Base-by-base conservation (phyloP, 1,284 basidiomycete species). In the Ustanciosporium gigantosporum region DNA sequence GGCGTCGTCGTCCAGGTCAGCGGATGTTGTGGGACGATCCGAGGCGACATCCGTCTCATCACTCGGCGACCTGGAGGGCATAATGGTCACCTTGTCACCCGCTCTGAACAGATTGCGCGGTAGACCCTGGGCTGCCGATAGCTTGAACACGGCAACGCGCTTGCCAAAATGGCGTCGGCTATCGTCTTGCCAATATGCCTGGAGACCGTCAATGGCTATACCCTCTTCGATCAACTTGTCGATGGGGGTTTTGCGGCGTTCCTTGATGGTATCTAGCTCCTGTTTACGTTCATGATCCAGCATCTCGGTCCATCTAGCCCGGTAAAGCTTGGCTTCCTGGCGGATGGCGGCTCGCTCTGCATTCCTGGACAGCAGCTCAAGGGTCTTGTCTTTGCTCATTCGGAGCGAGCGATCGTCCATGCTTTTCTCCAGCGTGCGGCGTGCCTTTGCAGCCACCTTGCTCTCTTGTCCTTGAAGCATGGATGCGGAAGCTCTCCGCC, bases 141-240 rank as follows among this genome's bases (percentile, higher is more conserved):
- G 52, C 41, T 71, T 71, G 37, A 75, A 75, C 16, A 73, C 66
- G 16, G 62, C 73, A 19, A 66, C 53, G 15, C 50, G 42, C 36
- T 70, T 68, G 36, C 68, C 70, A 50, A 65, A 69, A 32, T 67
- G 64, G 24, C 62, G 59, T 5, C 41, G 45, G 25, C 43, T 61
- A 31, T 57, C 46, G 20, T 55, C 53, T 29, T 70, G 70, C 73
- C 73, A 75, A 36, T 73, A 75, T 2, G 58, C 73, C 44, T 65
- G 60, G 36, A 75, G 53, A 2, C 61, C 68, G 16, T 71, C 64
- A 21, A 75, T 40, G 22, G 73, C 61, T 15, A 69, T 48, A 29
- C 69, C 69, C 31, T 61, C 57, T 32, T 66, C 45, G 16, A 56
- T 34, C 19, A 68, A 60, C 49, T 61, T 60, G 23, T 58, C 42